Conservation (phyloP, 2,329 filamentous ascomycete species). For the Rhynchosporium graminicola region DNA sequence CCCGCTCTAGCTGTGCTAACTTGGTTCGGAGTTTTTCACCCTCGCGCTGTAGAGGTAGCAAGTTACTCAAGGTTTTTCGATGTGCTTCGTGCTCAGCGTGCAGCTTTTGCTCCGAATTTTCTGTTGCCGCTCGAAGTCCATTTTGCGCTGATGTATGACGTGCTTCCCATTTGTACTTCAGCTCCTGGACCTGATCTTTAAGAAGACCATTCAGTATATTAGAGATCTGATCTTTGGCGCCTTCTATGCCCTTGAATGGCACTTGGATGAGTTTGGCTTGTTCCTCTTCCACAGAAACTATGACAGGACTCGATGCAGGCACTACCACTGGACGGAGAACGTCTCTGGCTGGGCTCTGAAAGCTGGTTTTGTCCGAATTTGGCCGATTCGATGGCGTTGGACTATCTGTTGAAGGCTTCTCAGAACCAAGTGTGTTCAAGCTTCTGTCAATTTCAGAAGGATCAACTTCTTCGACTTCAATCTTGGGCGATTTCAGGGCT, state of each 20-base stretch:
- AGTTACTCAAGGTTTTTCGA: neutral
- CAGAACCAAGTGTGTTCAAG: neutral
- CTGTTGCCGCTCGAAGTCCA: neutral
- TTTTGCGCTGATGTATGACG: neutral
- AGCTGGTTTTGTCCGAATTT: neutral
- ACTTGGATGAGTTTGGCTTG: neutral
- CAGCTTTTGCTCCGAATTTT: neutral
- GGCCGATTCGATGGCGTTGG: neutral
- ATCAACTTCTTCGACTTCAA: neutral
- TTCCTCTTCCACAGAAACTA: too few species aligned
- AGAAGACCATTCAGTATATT: neutral
- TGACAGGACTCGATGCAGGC: neutral
- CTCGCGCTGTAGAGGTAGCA: neutral
- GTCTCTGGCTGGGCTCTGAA: neutral
- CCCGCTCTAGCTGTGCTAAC: neutral
- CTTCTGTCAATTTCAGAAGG: conserved; percentile 1
- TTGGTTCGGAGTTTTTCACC: neutral
- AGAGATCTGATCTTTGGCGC: neutral
- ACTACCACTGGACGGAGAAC: too few species aligned
- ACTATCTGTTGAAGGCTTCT: neutral
- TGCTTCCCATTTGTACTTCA: neutral
- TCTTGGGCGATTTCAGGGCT: neutral
- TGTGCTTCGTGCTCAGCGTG: neutral
- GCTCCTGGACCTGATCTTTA: neutral
- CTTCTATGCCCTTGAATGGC: neutral